Base-by-base conservation (phyloP, 2,329 filamentous ascomycete species). In the Penicillium sp. region DNA sequence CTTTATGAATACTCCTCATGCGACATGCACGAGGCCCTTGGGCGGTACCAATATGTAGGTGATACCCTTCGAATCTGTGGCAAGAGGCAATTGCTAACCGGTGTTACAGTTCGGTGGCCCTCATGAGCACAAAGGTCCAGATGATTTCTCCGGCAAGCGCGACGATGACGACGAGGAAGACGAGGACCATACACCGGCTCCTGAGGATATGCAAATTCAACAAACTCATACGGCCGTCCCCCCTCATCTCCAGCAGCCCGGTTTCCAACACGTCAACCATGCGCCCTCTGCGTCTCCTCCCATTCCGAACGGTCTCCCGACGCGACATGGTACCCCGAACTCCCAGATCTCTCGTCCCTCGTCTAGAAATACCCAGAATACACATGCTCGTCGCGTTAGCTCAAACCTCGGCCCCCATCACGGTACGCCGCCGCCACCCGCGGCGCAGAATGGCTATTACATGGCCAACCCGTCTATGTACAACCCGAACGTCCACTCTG, bases 1-100 rank as follows among this genome's bases (percentile, higher is more conserved):
- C 84, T 99, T 26, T 97, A 98, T 77, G 92, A 99, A 76, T 99
- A 96, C 75, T 98, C 93, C 13, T 98, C 93, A 19, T 83, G 86
- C 67, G 91, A 97, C 75, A 96, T 99, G 84, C 89, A 89, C 73
- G 91, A 97, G 63, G 90, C 96, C 49, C 86, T 99, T 64, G 85
- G 85, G 51, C 86, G 91, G 73, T 96, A 96, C 73, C 88, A 92
- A 86, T 96, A 93, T 77, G 93, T 97, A 81, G 69, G 91, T 85
- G 51, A 53, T 19, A 21, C 21, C 35, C 43, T 16, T 14, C 21
- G 43, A 39, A 37, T n/a, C 21, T 26, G 31, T 54, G 41, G 60
- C 24, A 44, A 53, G 43, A 55, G 11, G 39, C 19, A 46, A 14
- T 11, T 16, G 9, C 22, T 27, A 29, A 50, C 10, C 14, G 19